Conservation (phyloP, 768 basidiomycete species). For the Lactarius vividus region DNA sequence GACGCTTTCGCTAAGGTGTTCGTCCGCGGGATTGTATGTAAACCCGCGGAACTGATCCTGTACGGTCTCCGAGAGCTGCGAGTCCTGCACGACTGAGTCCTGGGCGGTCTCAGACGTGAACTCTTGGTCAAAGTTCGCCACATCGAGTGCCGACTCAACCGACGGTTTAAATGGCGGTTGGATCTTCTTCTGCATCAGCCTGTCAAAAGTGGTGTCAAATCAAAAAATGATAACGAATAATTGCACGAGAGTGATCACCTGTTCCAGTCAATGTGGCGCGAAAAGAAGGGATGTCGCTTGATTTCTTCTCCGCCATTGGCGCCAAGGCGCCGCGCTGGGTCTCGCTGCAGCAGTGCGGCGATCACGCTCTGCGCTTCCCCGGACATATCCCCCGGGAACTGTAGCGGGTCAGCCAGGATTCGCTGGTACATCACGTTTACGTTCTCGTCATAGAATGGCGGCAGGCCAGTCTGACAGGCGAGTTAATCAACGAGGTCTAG, state of each 20-base stretch:
- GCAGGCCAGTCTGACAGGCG: conserved; percentile 74
- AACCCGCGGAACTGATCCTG: conserved; percentile 95
- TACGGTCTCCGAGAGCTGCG: conserved; percentile 89
- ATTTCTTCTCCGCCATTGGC: conserved; percentile 94
- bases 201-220: conserved; percentile 30
- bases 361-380: conserved; percentile 88
- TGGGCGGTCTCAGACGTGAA: conserved; percentile 94
- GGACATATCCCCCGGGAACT: conserved; percentile 87
- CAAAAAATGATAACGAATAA: not conserved
- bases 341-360: conserved; percentile 82
- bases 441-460: conserved; percentile 98
- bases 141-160: conserved; percentile 92
- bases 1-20: conserved; percentile 82
- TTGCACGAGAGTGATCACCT: conserved; percentile 41
- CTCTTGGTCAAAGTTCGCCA: conserved; percentile 96
- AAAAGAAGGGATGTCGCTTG: conserved; percentile 93
- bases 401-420: conserved; percentile 88
- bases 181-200: conserved; percentile 88
- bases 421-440: conserved; percentile 98
- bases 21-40: conserved; percentile 83
- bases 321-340: conserved; percentile 85
- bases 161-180: conserved; percentile 97
- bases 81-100: conserved; percentile 95
- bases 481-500: conserved; percentile 17
- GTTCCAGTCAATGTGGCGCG: conserved; percentile 91